Evolutionary conservation across 116 monocot genomes (phyloP).

Genomic region (Dioscorea cayenensis): DNA sequence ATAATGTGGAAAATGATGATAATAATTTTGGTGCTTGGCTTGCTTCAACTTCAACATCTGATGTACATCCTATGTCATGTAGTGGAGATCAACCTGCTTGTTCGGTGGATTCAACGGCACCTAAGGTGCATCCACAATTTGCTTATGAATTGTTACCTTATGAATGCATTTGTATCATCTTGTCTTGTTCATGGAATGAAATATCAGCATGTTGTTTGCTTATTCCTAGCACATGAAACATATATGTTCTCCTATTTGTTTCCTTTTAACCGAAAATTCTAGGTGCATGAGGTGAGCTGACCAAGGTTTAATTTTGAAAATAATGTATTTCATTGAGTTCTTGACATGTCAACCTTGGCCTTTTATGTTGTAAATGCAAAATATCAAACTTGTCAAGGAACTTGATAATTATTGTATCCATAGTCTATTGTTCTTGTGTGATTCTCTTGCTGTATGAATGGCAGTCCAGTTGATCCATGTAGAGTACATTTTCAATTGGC

Average conservation of each 20-base stretch:
- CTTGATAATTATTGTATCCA: not conserved
- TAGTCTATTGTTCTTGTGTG: not conserved
- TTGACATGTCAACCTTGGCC: not conserved
- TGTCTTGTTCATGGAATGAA: not conserved
- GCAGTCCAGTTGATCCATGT: not conserved
- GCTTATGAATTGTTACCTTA: not conserved
- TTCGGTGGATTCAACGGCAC: conserved; percentile 33
- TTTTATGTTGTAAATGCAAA: not conserved
- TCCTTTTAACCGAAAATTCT: not conserved
- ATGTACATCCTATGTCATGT: conserved; percentile 20
- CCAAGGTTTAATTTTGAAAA: not conserved
- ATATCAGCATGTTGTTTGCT: not conserved
- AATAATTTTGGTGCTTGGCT: conserved; percentile 34
- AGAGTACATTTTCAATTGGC: not conserved
- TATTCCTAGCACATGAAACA: not conserved
- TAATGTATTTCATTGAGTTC: not conserved
- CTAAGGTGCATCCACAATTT: conserved; percentile 27
- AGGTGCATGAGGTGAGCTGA: not conserved
- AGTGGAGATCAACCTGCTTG: conserved; percentile 34
- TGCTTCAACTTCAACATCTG: conserved; percentile 44
- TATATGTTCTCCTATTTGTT: not conserved
- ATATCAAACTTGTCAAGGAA: not conserved
- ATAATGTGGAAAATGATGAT: conserved; percentile 32
- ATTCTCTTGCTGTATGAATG: not conserved
- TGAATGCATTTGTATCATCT: not conserved